phyloP scores from a whole-genome alignment of 345 rosid species.

The Turritis glabra region DNA sequence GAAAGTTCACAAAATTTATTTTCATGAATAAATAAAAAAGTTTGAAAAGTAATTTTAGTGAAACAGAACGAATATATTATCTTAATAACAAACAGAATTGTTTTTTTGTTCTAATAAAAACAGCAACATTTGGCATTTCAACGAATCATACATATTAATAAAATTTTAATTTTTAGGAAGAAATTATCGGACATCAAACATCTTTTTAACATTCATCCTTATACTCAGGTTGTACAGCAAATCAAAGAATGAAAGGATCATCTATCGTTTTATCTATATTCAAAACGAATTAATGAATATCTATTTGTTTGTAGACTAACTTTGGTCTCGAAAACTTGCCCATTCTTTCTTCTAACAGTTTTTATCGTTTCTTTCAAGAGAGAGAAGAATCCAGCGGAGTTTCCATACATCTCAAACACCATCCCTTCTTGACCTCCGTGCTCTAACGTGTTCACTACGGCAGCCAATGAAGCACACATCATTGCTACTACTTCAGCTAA shows the following conservation, averaged over 20 bases:
- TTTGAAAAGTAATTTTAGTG: too few species aligned
- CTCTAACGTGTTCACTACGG: conserved; percentile 35
- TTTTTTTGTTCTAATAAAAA: too few species aligned
- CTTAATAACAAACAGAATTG: too few species aligned
- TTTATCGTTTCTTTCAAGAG: conserved; percentile 31
- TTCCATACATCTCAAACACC: conserved; percentile 41
- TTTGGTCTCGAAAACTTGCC: conserved; percentile 35
- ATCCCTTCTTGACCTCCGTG: conserved; percentile 43
- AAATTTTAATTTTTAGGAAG: too few species aligned
- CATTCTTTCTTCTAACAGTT: conserved; percentile 15
- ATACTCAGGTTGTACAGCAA: neutral
- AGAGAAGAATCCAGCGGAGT: conserved; percentile 36
- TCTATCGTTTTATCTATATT: neutral
- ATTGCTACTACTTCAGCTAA: conserved; percentile 24
- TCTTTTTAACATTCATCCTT: too few species aligned
- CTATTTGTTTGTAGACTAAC: neutral
- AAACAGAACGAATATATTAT: too few species aligned
- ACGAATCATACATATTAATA: too few species aligned
- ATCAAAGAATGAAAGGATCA: neutral
- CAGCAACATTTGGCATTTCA: too few species aligned
- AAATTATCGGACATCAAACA: too few species aligned
- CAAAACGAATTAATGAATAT: neutral
- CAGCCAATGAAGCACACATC: conserved; percentile 23
- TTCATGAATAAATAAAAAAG: too few species aligned
- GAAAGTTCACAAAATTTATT: too few species aligned